These are phyloP conservation scores for Colletotrichum caudatum DNA, from an alignment of 2,329 filamentous ascomycete genomes.

Conservation along the genomic window DNA sequence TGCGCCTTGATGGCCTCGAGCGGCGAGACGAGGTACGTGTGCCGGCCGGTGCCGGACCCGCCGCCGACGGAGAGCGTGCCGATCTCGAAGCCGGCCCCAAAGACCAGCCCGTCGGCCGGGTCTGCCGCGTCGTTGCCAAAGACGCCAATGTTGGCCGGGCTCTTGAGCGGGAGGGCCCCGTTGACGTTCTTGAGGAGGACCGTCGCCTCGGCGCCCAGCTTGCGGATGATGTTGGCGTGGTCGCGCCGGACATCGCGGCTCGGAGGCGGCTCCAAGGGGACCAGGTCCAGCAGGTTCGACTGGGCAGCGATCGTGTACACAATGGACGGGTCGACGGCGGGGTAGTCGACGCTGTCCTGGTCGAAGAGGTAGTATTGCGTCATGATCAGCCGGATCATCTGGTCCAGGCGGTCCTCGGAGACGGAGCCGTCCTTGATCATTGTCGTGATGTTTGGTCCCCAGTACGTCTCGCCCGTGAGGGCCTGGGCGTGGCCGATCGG, in stretches of 20 bases:
- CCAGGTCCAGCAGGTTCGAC: constrained; percentile 20
- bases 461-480: constrained; percentile 67
- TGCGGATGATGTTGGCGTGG: constrained; percentile 72
- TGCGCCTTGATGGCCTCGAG: constrained; percentile 73
- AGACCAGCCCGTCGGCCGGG: constrained; percentile 35
- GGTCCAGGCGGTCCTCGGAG: constrained; percentile 70
- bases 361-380: constrained; percentile 70
- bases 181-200: constrained; percentile 75
- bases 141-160: constrained; percentile 65
- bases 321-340: constrained; percentile 49
- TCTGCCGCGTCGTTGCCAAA: constrained; percentile 76
- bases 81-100: constrained; percentile 64
- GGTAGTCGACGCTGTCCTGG: constrained; percentile 61
- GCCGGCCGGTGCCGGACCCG: constrained; percentile 71
- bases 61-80: constrained; percentile 77
- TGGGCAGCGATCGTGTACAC: constrained; percentile 30
- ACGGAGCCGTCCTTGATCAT: constrained; percentile 68
- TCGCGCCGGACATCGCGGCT: constrained; percentile 66
- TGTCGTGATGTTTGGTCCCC: constrained; percentile 70
- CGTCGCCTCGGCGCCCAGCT: constrained; percentile 65
- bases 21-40: constrained; percentile 74
- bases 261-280: constrained; percentile 55
- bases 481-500: constrained; percentile 53
- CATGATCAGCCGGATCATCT: constrained; percentile 75
- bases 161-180: constrained; percentile 67